Base-by-base conservation (phyloP, 257 asterid species). In the Fraxinus quadrangulata region DNA sequence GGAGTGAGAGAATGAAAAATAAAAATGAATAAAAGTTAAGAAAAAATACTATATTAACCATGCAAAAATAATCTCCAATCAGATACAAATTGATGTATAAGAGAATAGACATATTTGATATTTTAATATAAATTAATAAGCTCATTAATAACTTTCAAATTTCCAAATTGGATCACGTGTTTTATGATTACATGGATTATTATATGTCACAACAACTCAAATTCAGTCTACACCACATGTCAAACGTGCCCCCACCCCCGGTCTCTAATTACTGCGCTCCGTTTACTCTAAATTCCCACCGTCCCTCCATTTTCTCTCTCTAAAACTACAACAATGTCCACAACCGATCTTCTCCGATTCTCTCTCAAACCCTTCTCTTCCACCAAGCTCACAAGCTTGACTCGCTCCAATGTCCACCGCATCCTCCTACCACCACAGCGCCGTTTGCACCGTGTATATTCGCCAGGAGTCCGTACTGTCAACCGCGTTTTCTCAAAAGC, bases 311-410 rank as follows among this genome's bases (percentile, higher is more conserved):
- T 9, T n/a, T 36, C 10, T 9, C 75, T 75, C 86, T 73, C 75
- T 81, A 6, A 19, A 75, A 36, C 82, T 9, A n/a, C 28, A 21
- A 59, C 70, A 70, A 85, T 87, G 83, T 85, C 92, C 79, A 75
- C 96, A 71, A 79, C 88, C 45, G 77, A 84, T 84, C 91, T 93
- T 74, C 92, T 91, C 88, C 90, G 90, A 73, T 40, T 86, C 82
- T 85, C 91, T 56, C 82, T 86, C 88, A 74, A 88, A 13, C 86
- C 92, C 17, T 77, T 73, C 77, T 28, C 10, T 78, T 72, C 78
- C 19, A 68, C 84, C 17, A 74, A 68, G 16, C 76, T 79, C 40
- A 65, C 49, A 11, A 11, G 16, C 49, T 40, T 40, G 49, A 40
- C 75, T 0, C 80, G 14, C 37, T 67, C 71, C 75, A 68, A 70